Conservation (phyloP, 305 asterid species). For the Salvia sclarea region DNA sequence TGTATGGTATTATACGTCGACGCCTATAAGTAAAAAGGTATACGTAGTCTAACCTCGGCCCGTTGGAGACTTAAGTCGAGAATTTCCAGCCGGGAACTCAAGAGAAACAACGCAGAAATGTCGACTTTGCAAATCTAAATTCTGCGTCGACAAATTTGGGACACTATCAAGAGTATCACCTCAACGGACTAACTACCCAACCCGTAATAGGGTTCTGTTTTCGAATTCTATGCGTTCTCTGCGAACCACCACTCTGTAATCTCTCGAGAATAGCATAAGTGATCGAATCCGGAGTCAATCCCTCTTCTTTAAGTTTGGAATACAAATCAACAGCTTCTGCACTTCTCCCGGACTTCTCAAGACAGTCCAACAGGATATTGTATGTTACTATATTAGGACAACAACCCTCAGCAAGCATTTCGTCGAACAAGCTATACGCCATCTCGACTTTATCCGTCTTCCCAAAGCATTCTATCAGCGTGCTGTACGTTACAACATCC, state of each 20-base stretch:
- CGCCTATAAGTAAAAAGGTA: too few species aligned
- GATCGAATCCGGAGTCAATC: slow-evolving; percentile 78
- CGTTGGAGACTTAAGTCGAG: too few species aligned
- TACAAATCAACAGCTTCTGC: slow-evolving; percentile 86
- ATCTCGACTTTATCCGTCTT: slow-evolving; percentile 84
- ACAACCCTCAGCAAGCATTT: slow-evolving; percentile 87
- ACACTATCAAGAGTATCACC: too few species aligned
- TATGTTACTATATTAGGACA: slow-evolving; percentile 86
- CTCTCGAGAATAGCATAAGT: slow-evolving; percentile 80
- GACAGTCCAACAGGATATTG: slow-evolving; percentile 86
- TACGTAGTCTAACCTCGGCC: too few species aligned
- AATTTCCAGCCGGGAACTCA: too few species aligned
- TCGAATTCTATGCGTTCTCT: slow-evolving; percentile 50
- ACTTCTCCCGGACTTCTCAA: slow-evolving; percentile 83
- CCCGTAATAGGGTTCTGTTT: slow-evolving; percentile 84
- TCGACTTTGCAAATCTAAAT: too few species aligned
- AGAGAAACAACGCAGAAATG: too few species aligned
- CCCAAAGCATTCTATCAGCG: slow-evolving; percentile 91
- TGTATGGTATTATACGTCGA: too few species aligned
- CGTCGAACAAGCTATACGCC: slow-evolving; percentile 74
- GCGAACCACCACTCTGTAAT: slow-evolving; percentile 83
- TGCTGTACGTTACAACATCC: slow-evolving; percentile 90
- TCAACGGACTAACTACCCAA: slow-evolving; percentile 91
- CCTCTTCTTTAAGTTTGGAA: slow-evolving; percentile 77
- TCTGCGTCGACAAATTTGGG: too few species aligned